Base-by-base conservation (phyloP, 1,284 basidiomycete species). In the Heterobasidion annosum region DNA sequence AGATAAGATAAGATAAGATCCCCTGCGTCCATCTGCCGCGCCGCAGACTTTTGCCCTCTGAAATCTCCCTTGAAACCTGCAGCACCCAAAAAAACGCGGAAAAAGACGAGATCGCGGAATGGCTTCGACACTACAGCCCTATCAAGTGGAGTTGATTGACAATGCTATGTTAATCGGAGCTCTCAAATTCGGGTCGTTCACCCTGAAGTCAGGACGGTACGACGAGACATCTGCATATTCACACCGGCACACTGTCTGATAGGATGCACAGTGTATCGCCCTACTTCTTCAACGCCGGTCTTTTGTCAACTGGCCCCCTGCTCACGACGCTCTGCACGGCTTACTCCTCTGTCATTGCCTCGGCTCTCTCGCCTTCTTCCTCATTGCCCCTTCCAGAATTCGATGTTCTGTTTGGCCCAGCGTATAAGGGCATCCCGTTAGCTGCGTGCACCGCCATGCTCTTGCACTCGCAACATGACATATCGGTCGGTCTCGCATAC, bases 351-450 rank as follows among this genome's bases (percentile, higher is more conserved):
- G 90, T 89, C n/a, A 85, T 93, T 64, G 70, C 69, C 18, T 53
- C 54, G 48, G 67, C 65, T 37, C 71, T 79, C 34, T 58, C 64
- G 52, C 66, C 75, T 33, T 62, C 75, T 9, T 60, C 68, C 4
- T 59, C 62, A 7, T 69, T 69, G 4, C 67, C 76, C 1, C 68
- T 89, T 13, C 85, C 85, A 1, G 63, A 76, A 53, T 97, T 98
- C 63, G 93, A 97, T 63, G 82, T 98, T 46, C 78, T 98, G 34
- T 98, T 98, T 65, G 97, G 96, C 0, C 97, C 96, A 0, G 96
- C 97, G 2, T 99, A 99, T 77, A 99, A 99, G 73, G 96, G 94
- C 44, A 99, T 99, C 65, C 85, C 96, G 0, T 83, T 99, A 50
- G 95, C 93, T 0, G 90, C 96, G 0, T 83, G 90, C 48, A 94